A percentile compares a stretch with the other conserved stretches of the same genome.
Evolutionary conservation across 2,329 filamentous ascomycete species (phyloP).

Genomic region (Apiospora hydei): DNA sequence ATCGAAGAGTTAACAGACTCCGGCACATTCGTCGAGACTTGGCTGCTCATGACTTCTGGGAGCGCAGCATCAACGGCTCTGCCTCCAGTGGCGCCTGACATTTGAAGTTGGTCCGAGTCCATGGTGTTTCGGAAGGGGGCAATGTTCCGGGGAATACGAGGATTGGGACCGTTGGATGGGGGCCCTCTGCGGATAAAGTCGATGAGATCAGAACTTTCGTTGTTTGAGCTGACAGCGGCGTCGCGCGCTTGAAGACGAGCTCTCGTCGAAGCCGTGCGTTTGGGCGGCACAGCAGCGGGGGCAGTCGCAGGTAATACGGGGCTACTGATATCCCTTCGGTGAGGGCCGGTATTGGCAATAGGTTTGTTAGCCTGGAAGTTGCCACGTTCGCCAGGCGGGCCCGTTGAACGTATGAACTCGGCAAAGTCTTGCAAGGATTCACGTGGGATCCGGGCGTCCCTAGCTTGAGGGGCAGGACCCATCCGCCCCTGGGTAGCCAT

Average conservation of each 20-base stretch:
- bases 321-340: constrained; percentile 43
- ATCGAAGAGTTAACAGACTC: constrained; percentile 71
- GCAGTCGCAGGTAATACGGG: constrained; percentile 33
- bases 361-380: constrained; percentile 34
- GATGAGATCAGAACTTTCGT: constrained; percentile 85
- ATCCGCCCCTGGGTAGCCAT: constrained; percentile 44
- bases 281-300: constrained; percentile 47
- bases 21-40: constrained; percentile 62
- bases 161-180: constrained; percentile 64
- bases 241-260: constrained; percentile 75
- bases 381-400: constrained; percentile 61
- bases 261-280: constrained; percentile 51
- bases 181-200: constrained; percentile 94
- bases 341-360: constrained; percentile 33
- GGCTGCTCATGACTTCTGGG: constrained; percentile 62
- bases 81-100: constrained; percentile 61
- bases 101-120: constrained; percentile 76
- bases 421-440: constrained; percentile 85
- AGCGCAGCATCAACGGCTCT: constrained; percentile 65
- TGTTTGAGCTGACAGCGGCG: constrained; percentile 65
- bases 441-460: constrained; percentile 74
- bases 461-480: constrained; percentile 53
- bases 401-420: constrained; percentile 87
- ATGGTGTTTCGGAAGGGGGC: constrained; percentile 86
- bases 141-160: constrained; percentile 80